Percentiles rank a stretch among this genome's conserved stretches.
phyloP scores from a whole-genome alignment of 371 early-diverging fungal genomes.

The Apophysomyces sp. region DNA sequence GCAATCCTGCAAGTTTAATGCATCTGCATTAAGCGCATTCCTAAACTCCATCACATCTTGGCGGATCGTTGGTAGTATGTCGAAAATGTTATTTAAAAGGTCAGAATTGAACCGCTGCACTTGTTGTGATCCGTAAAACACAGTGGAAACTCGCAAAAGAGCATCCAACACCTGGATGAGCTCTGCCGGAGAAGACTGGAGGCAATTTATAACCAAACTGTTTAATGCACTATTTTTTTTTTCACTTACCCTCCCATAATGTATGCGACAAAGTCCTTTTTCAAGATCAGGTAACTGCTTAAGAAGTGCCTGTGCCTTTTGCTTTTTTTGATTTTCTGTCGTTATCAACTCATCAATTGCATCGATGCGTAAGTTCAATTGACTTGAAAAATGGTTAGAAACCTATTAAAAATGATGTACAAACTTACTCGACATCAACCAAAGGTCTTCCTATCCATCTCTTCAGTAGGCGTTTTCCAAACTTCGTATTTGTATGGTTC shows the following conservation, averaged over 20 bases:
- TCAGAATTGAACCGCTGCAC: slow-evolving; percentile 30
- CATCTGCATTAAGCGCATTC: slow-evolving; percentile 36
- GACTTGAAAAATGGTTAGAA: slow-evolving; percentile 16
- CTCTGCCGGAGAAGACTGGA: slow-evolving; percentile 61
- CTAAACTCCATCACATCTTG: slow-evolving; percentile 34
- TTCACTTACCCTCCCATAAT: slow-evolving; percentile 57
- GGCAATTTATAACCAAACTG: neutral
- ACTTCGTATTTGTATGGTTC: slow-evolving; percentile 69
- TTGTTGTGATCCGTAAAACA: slow-evolving; percentile 2
- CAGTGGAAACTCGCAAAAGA: slow-evolving; percentile 40
- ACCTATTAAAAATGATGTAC: neutral
- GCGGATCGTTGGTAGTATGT: slow-evolving; percentile 36
- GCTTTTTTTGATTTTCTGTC: slow-evolving; percentile 24
- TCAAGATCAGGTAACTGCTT: slow-evolving; percentile 71
- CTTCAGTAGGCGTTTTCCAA: slow-evolving; percentile 76
- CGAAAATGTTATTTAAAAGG: slow-evolving; percentile 37
- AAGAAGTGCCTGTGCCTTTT: slow-evolving; percentile 24
- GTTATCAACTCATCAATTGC: slow-evolving; percentile 68
- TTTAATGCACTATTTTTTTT: neutral
- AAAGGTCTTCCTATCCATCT: slow-evolving; percentile 84
- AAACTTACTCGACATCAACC: slow-evolving; percentile 35
- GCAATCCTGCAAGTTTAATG: slow-evolving; percentile 38
- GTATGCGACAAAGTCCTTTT: slow-evolving; percentile 72
- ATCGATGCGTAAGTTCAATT: slow-evolving; percentile 66
- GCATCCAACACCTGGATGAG: slow-evolving; percentile 54